These are phyloP conservation scores for Funneliformis geosporum DNA, from an alignment of 192 early-diverging fungal genomes.

Conservation along the genomic window DNA sequence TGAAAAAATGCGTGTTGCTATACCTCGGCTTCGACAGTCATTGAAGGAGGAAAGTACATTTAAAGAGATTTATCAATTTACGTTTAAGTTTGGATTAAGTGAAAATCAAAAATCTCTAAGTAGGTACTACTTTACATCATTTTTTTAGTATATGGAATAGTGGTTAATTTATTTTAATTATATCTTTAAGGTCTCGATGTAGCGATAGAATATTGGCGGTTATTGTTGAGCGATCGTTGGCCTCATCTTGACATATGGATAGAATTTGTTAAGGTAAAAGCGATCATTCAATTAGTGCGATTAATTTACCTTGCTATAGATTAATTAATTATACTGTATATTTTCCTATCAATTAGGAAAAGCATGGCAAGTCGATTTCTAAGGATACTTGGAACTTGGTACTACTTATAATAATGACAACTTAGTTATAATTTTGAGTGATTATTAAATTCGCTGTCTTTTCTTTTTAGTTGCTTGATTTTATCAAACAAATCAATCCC, in stretches of 20 bases:
- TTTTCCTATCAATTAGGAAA: conserved; percentile 47
- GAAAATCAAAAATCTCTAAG: conserved; percentile 77
- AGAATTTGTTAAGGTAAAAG: conserved; percentile 59
- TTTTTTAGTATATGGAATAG: background rate
- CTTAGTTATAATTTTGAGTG: background rate
- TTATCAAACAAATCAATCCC: conserved; percentile 60
- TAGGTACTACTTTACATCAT: conserved; percentile 36
- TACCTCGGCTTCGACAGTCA: conserved; percentile 53
- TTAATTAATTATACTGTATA: background rate
- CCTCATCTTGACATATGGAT: conserved; percentile 68
- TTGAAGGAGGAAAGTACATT: conserved; percentile 59
- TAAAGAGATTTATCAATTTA: conserved; percentile 73
- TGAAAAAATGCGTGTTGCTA: conserved; percentile 60
- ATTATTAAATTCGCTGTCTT: background rate
- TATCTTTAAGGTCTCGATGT: conserved; percentile 62
- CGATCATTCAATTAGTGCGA: background rate
- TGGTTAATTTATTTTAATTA: conserved; percentile 9
- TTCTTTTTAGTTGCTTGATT: conserved; percentile 68
- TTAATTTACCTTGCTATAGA: background rate
- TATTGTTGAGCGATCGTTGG: conserved; percentile 65
- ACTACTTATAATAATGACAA: conserved; percentile 28
- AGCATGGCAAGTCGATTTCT: conserved; percentile 76
- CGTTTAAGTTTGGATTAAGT: conserved; percentile 71
- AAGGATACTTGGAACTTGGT: conserved; percentile 86
- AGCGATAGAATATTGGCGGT: conserved; percentile 73